Conservation (phyloP, 148 eudicot genomes). For the Amaranthus hypochondriacus region DNA sequence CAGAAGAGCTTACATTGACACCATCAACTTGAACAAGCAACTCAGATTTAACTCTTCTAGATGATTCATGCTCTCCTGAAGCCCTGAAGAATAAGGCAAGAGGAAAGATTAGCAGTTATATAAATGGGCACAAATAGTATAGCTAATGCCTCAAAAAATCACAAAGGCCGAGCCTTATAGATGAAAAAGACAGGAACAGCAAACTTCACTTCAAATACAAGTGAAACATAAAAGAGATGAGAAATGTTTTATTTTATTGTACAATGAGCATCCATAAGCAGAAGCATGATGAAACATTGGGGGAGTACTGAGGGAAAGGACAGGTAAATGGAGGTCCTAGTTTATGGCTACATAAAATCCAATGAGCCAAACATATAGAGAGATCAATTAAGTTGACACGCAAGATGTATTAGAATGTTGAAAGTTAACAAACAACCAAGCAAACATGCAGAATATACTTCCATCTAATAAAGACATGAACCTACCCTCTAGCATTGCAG, state of each 20-base stretch:
- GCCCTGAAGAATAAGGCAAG: slow-evolving; percentile 46
- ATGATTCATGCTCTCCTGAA: slow-evolving; percentile 99
- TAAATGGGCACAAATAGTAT: background rate
- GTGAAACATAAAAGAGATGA: no score
- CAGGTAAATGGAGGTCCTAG: background rate
- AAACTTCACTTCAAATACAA: background rate
- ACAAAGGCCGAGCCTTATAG: background rate
- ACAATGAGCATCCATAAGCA: background rate
- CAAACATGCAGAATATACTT: slow-evolving; percentile 3
- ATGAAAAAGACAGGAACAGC: background rate
- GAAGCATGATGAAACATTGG: background rate
- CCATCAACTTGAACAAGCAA: slow-evolving; percentile 99
- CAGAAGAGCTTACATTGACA: slow-evolving; percentile 64
- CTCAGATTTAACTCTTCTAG: slow-evolving; percentile 97
- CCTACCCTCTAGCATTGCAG: slow-evolving; percentile 95
- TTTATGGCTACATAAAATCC: background rate
- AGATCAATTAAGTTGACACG: background rate
- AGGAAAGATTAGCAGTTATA: slow-evolving; percentile 8
- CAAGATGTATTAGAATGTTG: background rate
- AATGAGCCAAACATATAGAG: background rate
- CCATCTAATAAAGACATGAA: background rate
- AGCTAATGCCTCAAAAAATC: background rate
- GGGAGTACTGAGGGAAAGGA: background rate
- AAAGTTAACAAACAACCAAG: background rate
- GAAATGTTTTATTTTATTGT: no score